Base-by-base conservation (phyloP, 441 rosid genomes). In the Biscutella laevigata region DNA sequence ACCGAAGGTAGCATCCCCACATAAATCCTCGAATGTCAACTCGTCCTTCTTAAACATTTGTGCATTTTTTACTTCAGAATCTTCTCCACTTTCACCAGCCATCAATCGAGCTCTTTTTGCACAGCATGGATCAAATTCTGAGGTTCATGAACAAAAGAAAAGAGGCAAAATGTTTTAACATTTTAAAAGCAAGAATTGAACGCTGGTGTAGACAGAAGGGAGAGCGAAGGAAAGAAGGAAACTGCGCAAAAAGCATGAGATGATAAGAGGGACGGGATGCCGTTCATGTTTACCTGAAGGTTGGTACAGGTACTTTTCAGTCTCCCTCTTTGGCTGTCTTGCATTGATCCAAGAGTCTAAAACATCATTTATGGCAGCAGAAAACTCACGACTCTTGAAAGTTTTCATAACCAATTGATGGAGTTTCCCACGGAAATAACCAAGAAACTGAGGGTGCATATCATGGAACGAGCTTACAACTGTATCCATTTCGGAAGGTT, bases 361-460 rank as follows among this genome's bases (percentile, higher is more conserved):
- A 64, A 86, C 96, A 77, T 94, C 99, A 66, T 90, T 94, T 62
- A 87, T 80, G 53, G 95, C 96, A 26, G 95, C 94, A 69, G 99
- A 88, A 74, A 94, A 89, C 69, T 89, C 99, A 50, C 99, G 77
- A 68, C 86, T 86, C 77, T 87, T 87, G 71, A 77, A 94, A 9
- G 97, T 84, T 79, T 84, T 89, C 99, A 94, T 94, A 37, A 94
- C 94, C 79, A 94, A 69, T 66, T 83, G 94, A 74, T 94, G 96
- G 49, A 94, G 87, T 77, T 85, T 89, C 62, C 97, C 96, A 57
- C 92, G 79, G 66, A 84, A 83, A 73, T 74, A 94, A 62, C 96
- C 99, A 67, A 89, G 75, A 66, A 87, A 94, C 69, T 94, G 99
- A 25, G 99, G 99, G 50, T 94, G 91, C 71, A 67, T 51, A 53